A percentile compares a stretch with the other conserved stretches of the same genome.
Evolutionary conservation across 441 rosid genomes (phyloP).

Genomic region (Theobroma grandiflorum): DNA sequence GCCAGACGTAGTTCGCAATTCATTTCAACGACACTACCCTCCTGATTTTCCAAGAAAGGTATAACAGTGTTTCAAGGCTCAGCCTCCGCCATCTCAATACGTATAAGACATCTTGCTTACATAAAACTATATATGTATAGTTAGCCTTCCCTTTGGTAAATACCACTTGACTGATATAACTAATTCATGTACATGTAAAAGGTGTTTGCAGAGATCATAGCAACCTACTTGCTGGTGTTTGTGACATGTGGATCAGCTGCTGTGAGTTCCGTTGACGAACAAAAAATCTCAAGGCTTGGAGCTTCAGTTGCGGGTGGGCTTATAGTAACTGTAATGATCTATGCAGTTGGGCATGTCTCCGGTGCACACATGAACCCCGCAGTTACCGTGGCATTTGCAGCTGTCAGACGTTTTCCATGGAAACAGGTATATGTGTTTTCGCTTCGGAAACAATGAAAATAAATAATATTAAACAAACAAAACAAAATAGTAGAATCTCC

Average conservation of each 20-base stretch:
- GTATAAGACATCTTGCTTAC: not conserved
- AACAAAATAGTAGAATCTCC: not conserved
- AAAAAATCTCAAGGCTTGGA: constrained; percentile 50
- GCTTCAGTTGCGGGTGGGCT: constrained; percentile 70
- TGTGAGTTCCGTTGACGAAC: constrained; percentile 45
- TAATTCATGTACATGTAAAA: not conserved
- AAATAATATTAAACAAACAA: not conserved
- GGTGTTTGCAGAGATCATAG: constrained; percentile 67
- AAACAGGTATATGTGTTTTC: constrained; percentile 24
- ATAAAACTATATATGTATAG: not conserved
- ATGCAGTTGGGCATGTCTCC: constrained; percentile 74
- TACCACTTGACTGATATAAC: not conserved
- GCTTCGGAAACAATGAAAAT: not conserved
- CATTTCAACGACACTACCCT: constrained; percentile 40
- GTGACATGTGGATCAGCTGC: constrained; percentile 64
- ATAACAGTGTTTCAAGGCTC: not conserved
- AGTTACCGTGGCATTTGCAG: constrained; percentile 64
- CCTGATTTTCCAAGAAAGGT: constrained; percentile 56
- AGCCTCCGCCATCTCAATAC: too few species aligned
- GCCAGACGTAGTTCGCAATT: constrained; percentile 12
- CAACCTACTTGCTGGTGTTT: constrained; percentile 64
- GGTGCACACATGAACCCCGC: constrained; percentile 86
- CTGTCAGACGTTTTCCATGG: constrained; percentile 33
- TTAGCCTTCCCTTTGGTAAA: not conserved
- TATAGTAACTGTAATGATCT: constrained; percentile 68